Conservation (phyloP, 108 stramenopile species). For the Skeletonema tropicum region DNA sequence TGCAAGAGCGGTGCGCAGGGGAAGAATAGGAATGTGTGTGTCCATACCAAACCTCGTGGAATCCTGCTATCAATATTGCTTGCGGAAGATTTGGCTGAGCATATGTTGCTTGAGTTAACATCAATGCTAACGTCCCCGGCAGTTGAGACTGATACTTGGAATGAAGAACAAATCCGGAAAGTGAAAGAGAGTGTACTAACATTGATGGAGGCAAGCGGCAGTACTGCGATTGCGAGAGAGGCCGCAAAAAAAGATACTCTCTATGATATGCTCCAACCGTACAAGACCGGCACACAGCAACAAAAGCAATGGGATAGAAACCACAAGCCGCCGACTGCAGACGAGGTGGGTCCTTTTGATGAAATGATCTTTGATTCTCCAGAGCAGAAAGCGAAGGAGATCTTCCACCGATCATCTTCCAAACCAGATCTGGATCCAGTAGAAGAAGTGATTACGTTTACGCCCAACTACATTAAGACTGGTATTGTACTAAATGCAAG, state of each 20-base stretch:
- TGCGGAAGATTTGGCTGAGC: slow-evolving; percentile 24
- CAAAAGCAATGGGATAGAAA: slow-evolving; percentile 10
- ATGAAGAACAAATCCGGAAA: slow-evolving; percentile 1
- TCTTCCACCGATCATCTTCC: background rate
- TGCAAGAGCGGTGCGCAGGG: slow-evolving; percentile 11
- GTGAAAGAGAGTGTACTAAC: slow-evolving; percentile 11
- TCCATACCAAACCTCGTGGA: slow-evolving; percentile 11
- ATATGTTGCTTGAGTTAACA: slow-evolving; percentile 18
- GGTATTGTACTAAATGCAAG: slow-evolving; percentile 11
- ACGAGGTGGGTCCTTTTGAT: slow-evolving; percentile 13
- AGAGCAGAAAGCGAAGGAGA: slow-evolving; percentile 16
- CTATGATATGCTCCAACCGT: slow-evolving; percentile 25
- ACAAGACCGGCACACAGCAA: slow-evolving; percentile 17
- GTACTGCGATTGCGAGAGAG: background rate
- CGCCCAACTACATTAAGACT: background rate
- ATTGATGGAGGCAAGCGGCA: slow-evolving; percentile 14
- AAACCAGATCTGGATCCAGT: background rate
- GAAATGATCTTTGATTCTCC: slow-evolving; percentile 5
- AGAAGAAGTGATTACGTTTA: background rate
- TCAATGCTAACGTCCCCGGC: slow-evolving; percentile 18
- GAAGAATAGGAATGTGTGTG: slow-evolving; percentile 6
- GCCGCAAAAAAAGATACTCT: slow-evolving; percentile 2
- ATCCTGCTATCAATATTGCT: slow-evolving; percentile 12
- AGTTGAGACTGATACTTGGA: slow-evolving; percentile 14
- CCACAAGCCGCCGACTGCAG: background rate